Evolutionary conservation across 2,329 filamentous ascomycete genomes (phyloP).

Genomic region (Talaromyces sp.): DNA sequence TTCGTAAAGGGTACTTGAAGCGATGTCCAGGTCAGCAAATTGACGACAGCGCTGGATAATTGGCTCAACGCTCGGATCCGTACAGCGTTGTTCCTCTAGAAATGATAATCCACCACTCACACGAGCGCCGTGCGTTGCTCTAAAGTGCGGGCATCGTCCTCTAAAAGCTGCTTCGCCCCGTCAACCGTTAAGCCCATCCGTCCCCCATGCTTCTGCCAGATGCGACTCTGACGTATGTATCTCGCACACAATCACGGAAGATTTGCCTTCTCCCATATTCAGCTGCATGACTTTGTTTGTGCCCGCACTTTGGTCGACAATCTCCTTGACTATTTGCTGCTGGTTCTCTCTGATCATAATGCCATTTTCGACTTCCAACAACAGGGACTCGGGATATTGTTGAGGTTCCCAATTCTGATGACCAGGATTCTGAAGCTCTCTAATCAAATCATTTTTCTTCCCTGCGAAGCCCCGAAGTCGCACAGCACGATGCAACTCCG

Average conservation of each 20-base stretch:
- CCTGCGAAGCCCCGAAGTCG: background rate
- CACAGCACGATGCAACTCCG: background rate
- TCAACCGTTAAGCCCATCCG: background rate
- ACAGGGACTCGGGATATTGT: constrained; percentile 58
- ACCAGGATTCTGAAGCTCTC: constrained; percentile 45
- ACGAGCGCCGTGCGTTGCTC: constrained; percentile 4
- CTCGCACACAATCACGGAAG: constrained; percentile 65
- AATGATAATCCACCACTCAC: background rate
- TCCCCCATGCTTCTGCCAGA: constrained; percentile 11
- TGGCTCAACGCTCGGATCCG: background rate
- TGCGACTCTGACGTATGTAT: constrained; percentile 42
- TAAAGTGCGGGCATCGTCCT: constrained; percentile 9
- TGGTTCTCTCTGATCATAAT: constrained; percentile 63
- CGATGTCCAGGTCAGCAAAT: constrained; percentile 39
- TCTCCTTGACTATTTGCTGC: constrained; percentile 56
- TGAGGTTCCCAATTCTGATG: constrained; percentile 57
- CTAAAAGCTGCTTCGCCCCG: constrained; percentile 19
- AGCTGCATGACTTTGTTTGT: constrained; percentile 61
- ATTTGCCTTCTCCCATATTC: constrained; percentile 72
- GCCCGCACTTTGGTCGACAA: constrained; percentile 45
- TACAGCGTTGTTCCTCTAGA: background rate
- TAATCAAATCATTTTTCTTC: background rate
- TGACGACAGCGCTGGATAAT: constrained; percentile 23
- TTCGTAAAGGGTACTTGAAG: constrained; percentile 51
- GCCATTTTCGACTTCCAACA: constrained; percentile 64